Conservation (phyloP, 2,329 filamentous ascomycete genomes). For the Laburnicola sp. region DNA sequence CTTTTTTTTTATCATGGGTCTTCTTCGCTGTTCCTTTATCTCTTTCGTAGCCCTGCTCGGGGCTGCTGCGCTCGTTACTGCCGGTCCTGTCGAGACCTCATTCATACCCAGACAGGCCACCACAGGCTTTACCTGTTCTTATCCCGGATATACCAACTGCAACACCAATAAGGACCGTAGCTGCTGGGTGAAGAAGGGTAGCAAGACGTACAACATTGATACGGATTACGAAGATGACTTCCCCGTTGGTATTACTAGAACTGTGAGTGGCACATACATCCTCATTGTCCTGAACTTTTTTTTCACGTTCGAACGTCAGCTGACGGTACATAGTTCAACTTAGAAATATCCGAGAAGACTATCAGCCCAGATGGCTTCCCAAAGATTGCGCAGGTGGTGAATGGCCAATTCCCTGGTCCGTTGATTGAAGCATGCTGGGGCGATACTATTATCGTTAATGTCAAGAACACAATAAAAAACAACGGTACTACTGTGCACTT, state of each 20-base stretch:
- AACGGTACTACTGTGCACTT: conserved; percentile 67
- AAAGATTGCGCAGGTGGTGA: conserved; percentile 28
- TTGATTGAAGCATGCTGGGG: conserved; percentile 31
- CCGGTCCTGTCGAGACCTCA: conserved; percentile 6
- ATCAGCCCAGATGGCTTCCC: conserved; percentile 24
- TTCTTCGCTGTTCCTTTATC: conserved; percentile 15
- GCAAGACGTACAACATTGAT: conserved; percentile 25
- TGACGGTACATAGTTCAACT: conserved; percentile 9
- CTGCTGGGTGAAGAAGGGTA: conserved; percentile 30
- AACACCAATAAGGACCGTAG: conserved; percentile 21
- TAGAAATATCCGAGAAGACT: conserved; percentile 14
- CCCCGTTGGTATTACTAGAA: conserved; percentile 13
- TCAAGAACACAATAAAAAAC: conserved; percentile 56
- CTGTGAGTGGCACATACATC: conserved; percentile 2
- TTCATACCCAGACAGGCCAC: conserved; percentile 19
- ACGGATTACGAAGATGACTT: conserved; percentile 27
- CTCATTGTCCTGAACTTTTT: no score
- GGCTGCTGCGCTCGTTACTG: conserved; percentile 14
- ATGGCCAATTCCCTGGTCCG: conserved; percentile 25
- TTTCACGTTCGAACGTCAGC: not conserved
- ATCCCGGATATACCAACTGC: conserved; percentile 25
- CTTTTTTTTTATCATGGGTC: conserved; percentile 12
- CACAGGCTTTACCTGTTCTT: conserved; percentile 18
- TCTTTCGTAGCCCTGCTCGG: conserved; percentile 12
- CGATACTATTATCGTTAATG: conserved; percentile 31